Base-by-base conservation (phyloP, 2,329 filamentous ascomycete species). In the Lecanicillium sp. region DNA sequence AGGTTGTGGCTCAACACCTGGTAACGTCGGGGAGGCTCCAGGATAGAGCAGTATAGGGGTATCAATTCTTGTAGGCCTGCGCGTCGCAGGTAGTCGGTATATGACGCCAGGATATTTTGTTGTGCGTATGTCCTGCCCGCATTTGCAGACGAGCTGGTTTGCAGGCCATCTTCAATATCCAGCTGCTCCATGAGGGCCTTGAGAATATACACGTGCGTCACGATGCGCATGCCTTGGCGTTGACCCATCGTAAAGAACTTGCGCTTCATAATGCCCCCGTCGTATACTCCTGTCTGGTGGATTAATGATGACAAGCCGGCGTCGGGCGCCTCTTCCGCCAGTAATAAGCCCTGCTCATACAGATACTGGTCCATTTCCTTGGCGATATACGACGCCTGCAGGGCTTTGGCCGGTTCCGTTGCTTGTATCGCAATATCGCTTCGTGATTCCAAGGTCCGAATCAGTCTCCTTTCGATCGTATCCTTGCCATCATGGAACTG, bases 21-120 rank as follows among this genome's bases (percentile, higher is more conserved):
- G 49, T 87, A 80, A 44, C 74, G 72, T 45, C 82, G 73, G 11
- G 77, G 66, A 6, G 70, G 64, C 9, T 77, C 71, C 11, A 98
- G 69, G 50, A 87, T 81, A 8, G 87, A 87, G 45, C 86, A 89
- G 58, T 98, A 98, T 1, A 94, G 67, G 1, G 92, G 89, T 40
- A 95, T 84, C 30, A 92, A 65, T 45, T 90, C 81, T 43, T 84
- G 78, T 39, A 92, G 77, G 25, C 79, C 77, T 13, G 77, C 76
- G 33, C 83, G 71, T 31, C 85, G 79, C 28, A 98, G 65, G 44
- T 84, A 81, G 50, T 84, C 84, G 40, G 94, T 83, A 56, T 97
- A 97, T 4, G 78, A 81, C 1, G 84, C 79, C 37, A 96, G 69
- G 33, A 90, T 78, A 51, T 85, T 87, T 52, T 94, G 84, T 47